A percentile compares a stretch with the other conserved stretches of the same genome.
Conservation (phyloP, 202 grass and related monocot genomes). For the Brachypodium distachyon region DNA sequence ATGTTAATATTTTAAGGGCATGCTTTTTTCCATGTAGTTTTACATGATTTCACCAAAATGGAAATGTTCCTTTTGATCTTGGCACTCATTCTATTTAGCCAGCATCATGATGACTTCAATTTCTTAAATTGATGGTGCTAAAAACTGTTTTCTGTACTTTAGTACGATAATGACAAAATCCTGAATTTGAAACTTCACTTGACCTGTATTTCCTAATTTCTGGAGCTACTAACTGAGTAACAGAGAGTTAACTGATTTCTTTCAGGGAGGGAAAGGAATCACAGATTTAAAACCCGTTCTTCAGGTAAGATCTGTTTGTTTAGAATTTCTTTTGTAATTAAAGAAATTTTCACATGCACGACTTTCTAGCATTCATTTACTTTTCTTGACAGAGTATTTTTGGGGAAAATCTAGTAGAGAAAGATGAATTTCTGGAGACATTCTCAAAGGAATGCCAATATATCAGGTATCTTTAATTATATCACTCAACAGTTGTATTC, state of each 20-base stretch:
- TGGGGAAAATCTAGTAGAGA: conserved; percentile 74
- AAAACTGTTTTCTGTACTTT: not conserved
- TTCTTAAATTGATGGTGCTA: not conserved
- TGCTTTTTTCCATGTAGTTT: not conserved
- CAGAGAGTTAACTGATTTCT: conserved; percentile 16
- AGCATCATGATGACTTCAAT: not conserved
- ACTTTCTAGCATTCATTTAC: conserved; percentile 19
- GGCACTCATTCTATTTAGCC: not conserved
- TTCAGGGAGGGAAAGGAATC: conserved; percentile 88
- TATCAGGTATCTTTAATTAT: conserved; percentile 49
- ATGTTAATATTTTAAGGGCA: not conserved
- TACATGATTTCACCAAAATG: not conserved
- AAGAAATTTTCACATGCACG: not conserved
- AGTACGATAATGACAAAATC: not conserved
- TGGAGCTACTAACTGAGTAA: conserved; percentile 12
- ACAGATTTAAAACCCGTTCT: conserved; percentile 66
- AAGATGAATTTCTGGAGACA: conserved; percentile 71
- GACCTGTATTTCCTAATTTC: conserved; percentile 6
- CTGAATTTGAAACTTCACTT: conserved; percentile 5
- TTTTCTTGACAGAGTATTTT: conserved; percentile 63
- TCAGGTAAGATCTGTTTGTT: conserved; percentile 45
- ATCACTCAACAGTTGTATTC: conserved; percentile 2
- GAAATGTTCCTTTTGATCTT: not conserved
- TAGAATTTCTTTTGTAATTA: not conserved
- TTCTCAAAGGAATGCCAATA: conserved; percentile 73